phyloP scores from a whole-genome alignment of 2,329 filamentous ascomycete species.

The Hortaea sp. region DNA sequence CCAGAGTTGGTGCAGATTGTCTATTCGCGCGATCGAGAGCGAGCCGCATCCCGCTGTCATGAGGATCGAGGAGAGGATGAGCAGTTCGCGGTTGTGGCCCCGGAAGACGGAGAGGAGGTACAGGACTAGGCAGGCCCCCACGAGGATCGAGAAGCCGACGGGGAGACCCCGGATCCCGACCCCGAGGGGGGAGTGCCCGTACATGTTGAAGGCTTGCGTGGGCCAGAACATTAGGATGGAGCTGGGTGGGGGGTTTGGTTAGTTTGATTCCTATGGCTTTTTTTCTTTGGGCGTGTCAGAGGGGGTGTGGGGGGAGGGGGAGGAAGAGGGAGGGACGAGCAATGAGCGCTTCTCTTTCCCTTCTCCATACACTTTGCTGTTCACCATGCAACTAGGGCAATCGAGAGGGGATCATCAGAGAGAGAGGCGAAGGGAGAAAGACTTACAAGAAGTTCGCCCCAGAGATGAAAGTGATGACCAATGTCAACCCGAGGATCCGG shows the following conservation, averaged over 20 bases:
- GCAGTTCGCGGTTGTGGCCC: conserved; percentile 50
- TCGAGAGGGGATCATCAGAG: too few species aligned
- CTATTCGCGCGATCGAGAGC: conserved; percentile 17
- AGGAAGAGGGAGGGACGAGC: too few species aligned
- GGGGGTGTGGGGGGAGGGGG: too few species aligned
- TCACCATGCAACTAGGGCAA: too few species aligned
- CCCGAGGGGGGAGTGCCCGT: conserved; percentile 48
- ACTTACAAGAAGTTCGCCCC: conserved; percentile 28
- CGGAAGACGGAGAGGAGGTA: conserved; percentile 48
- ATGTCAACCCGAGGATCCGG: conserved; percentile 25
- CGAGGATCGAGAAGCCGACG: conserved; percentile 52
- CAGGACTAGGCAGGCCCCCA: conserved; percentile 50
- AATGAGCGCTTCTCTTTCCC: too few species aligned
- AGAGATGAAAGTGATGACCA: conserved; percentile 31
- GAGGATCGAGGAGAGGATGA: conserved; percentile 49
- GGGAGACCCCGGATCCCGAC: conserved; percentile 56
- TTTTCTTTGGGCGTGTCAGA: background rate
- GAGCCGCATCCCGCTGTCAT: conserved; percentile 51
- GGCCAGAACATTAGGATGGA: conserved; percentile 48
- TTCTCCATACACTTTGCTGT: too few species aligned
- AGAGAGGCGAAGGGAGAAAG: too few species aligned
- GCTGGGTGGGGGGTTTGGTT: background rate
- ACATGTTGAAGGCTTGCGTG: conserved; percentile 36
- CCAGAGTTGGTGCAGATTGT: conserved; percentile 22
- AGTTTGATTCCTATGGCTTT: background rate